A percentile compares a stretch with the other conserved stretches of the same genome.
phyloP scores from a whole-genome alignment of 164 flowering plant species.

The Vitis rotundifolia region DNA sequence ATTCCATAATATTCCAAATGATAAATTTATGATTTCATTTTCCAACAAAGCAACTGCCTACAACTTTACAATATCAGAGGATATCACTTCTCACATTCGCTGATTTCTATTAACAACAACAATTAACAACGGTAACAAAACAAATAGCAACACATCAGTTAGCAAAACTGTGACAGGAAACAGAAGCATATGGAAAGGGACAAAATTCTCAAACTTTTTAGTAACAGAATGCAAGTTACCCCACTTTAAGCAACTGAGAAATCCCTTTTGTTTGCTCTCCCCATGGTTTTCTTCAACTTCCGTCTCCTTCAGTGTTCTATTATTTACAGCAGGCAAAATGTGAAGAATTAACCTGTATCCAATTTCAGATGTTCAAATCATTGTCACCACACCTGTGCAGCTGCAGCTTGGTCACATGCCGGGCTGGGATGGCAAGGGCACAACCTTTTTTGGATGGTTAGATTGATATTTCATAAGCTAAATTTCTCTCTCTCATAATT shows the following conservation, averaged over 20 bases:
- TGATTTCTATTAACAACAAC: constrained; percentile 17
- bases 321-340: constrained; percentile 32
- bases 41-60: constrained; percentile 4
- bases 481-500: constrained; percentile 47
- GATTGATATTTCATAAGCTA: constrained; percentile 1
- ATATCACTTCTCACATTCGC: constrained; percentile 1
- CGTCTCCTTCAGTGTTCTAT: constrained; percentile 20
- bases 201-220: constrained; percentile 6
- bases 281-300: constrained; percentile 6
- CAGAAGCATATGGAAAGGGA: constrained; percentile 5
- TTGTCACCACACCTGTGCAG: not conserved
- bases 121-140: not conserved
- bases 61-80: constrained; percentile 19
- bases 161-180: constrained; percentile 34
- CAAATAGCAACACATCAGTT: constrained; percentile 8
- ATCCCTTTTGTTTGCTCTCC: constrained; percentile 2
- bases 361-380: constrained; percentile 1
- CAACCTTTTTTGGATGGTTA: not conserved
- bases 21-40: not conserved
- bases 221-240: constrained; percentile 1
- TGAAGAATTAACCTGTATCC: not conserved
- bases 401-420: not conserved
- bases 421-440: not conserved
- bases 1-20: not conserved
- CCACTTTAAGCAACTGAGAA: constrained; percentile 3